These are phyloP conservation scores for Nicotiana knightiana DNA, from an alignment of 257 asterid genomes.

Conservation along the genomic window DNA sequence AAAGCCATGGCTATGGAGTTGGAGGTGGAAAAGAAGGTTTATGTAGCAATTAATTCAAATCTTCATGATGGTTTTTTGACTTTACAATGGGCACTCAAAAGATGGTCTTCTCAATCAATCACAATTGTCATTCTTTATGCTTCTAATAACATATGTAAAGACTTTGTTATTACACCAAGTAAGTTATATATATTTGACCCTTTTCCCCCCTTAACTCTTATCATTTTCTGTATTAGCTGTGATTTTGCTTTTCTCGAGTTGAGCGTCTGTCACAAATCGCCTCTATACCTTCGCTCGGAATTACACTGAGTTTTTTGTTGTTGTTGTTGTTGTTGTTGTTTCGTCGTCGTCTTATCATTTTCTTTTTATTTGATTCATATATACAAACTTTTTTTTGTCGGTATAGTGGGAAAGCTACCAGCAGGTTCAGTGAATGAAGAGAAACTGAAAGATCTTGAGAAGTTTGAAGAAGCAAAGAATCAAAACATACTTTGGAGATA, in stretches of 20 bases:
- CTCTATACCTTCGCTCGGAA: too few species aligned
- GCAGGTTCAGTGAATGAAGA: constrained; percentile 38
- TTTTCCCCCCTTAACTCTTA: background rate
- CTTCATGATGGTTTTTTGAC: constrained; percentile 52
- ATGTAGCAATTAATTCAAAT: constrained; percentile 61
- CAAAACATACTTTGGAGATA: constrained; percentile 26
- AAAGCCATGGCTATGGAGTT: constrained; percentile 7
- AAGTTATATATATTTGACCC: constrained; percentile 5
- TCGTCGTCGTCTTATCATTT: background rate
- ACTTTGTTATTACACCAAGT: constrained; percentile 61
- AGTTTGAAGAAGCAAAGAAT: constrained; percentile 28
- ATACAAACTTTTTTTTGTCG: background rate
- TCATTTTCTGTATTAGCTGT: too few species aligned
- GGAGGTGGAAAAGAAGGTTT: constrained; percentile 40
- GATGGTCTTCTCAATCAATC: constrained; percentile 36
- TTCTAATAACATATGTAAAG: constrained; percentile 32
- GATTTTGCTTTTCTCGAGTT: too few species aligned
- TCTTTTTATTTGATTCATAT: background rate
- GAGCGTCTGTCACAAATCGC: too few species aligned
- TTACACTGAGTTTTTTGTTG: too few species aligned
- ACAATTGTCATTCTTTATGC: constrained; percentile 49
- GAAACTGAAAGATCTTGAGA: constrained; percentile 37
- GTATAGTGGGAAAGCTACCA: constrained; percentile 12
- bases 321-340: too few species aligned
- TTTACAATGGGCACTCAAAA: constrained; percentile 47